Percentiles rank a stretch among this genome's conserved stretches.
Evolutionary conservation across 2,329 filamentous ascomycete species (phyloP).

Genomic region (Alternaria tenuissima): DNA sequence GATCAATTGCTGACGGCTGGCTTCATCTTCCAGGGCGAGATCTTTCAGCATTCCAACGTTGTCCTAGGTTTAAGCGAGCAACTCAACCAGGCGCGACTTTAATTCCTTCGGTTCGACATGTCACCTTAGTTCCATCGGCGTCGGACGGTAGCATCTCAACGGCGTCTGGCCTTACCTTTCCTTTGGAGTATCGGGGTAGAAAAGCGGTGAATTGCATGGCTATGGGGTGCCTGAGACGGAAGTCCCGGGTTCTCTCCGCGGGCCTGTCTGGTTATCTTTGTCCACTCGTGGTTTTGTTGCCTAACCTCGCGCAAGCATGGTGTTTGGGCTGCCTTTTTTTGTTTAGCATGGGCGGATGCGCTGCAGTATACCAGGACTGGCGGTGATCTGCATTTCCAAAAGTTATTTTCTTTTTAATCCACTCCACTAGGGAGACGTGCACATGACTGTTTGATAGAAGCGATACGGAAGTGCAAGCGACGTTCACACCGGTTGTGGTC

Average conservation of each 20-base stretch:
- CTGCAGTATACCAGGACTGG: conserved; percentile 23
- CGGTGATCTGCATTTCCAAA: conserved; percentile 31
- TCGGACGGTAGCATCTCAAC: conserved; percentile 19
- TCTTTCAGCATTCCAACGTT: conserved; percentile 35
- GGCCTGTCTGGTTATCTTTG: conserved; percentile 10
- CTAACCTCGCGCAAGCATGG: conserved; percentile 40
- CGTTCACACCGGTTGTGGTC: neutral
- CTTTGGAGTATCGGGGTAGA: conserved; percentile 28
- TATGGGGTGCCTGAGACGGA: conserved; percentile 12
- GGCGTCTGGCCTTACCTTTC: conserved; percentile 17
- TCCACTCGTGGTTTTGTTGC: conserved; percentile 8
- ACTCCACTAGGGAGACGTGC: conserved; percentile 6
- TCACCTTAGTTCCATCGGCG: conserved; percentile 23
- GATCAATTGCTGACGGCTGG: conserved; percentile 49
- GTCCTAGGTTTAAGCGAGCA: conserved; percentile 44
- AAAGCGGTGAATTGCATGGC: conserved; percentile 31
- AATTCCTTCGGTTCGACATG: conserved; percentile 28
- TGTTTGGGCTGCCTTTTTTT: conserved; percentile 40
- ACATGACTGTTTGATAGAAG: conserved; percentile 2
- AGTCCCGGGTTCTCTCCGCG: conserved; percentile 14
- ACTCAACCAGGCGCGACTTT: conserved; percentile 46
- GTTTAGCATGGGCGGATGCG: conserved; percentile 36
- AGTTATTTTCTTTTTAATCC: conserved; percentile 26
- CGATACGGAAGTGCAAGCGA: conserved; percentile 1
- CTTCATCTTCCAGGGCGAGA: conserved; percentile 41